phyloP scores from a whole-genome alignment of 495 filamentous ascomycete genomes.

The Penicillium egyptiacum region DNA sequence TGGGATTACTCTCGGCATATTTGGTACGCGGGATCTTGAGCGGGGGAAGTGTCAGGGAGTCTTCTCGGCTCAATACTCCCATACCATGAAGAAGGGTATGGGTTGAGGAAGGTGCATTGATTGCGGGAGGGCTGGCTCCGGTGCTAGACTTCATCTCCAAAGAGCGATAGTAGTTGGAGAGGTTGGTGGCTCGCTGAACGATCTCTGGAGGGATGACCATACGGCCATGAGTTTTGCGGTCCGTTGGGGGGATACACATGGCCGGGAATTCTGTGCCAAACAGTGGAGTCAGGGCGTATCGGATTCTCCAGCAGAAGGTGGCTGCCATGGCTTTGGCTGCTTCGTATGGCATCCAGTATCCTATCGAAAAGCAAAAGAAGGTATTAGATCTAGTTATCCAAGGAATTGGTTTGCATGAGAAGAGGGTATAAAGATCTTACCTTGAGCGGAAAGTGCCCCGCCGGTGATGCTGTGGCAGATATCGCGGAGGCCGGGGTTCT shows the following conservation, averaged over 20 bases:
- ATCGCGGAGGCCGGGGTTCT: conserved; percentile 78
- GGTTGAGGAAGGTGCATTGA: conserved; percentile 16
- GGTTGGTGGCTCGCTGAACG: conserved; percentile 53
- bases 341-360: conserved; percentile 94
- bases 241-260: conserved; percentile 62
- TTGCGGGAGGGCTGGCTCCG: conserved; percentile 4
- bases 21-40: conserved; percentile 17
- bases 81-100: conserved; percentile 11
- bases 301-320: conserved; percentile 85
- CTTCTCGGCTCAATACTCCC: neutral
- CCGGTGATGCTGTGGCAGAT: conserved; percentile 95
- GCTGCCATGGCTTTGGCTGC: conserved; percentile 80
- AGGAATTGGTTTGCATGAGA: neutral
- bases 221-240: conserved; percentile 56
- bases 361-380: conserved; percentile 43
- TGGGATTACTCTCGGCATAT: conserved; percentile 26
- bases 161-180: conserved; percentile 50
- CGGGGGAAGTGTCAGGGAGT: neutral
- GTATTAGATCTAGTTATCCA: conserved; percentile 6
- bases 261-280: conserved; percentile 80
- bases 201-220: conserved; percentile 69
- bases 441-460: conserved; percentile 85
- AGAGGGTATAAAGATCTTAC: conserved; percentile 42
- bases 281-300: conserved; percentile 78
- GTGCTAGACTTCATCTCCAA: conserved; percentile 27